Base-by-base conservation (phyloP, 495 filamentous ascomycete species). In the Aspergillus coremiiformis region DNA sequence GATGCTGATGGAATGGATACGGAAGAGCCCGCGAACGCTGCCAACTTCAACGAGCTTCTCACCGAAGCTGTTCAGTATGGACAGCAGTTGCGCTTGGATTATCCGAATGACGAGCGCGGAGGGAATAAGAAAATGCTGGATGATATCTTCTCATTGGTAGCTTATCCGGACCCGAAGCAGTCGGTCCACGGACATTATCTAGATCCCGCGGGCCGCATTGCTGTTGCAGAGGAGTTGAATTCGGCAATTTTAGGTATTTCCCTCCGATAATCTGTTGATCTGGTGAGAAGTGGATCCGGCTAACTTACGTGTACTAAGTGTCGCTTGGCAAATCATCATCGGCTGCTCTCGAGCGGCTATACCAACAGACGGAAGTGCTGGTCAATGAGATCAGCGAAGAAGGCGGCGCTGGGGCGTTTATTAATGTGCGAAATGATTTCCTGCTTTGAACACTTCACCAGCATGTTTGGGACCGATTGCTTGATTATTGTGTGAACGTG, bases 201-300 rank as follows among this genome's bases (percentile, higher is more conserved):
- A 49, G 89, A 95, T 60, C 77, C 78, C 12, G 78, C 76, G 11
- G 89, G 87, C 2, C 74, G 93, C 48, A 82, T 86, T 27, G 78
- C 82, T 43, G 89, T 97, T 43, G 90, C 90, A 17, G 93, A 99
- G 71, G 91, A 95, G 70, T 70, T 99, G 55, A 97, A 97, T 65
- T 87, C 88, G 53, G 93, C 89, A 32, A 96, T 98, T 55, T 68
- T 98, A 47, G 85, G 92, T 96, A 78, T 60, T 79, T 73, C 48
- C 17, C 20, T 48, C 17, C 45, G 39, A 43, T 39, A 29, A 11
- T 41, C 53, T 50, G 23, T 50, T 27, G 35, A 12, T 20, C 54
- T 43, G 50, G 5, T 17, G 14, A 22, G 10, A 21, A 32, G 10
- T 49, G 32, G 17, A 39, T 15, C 19, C 47, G 30, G 15, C 30